A percentile compares a stretch with the other conserved stretches of the same genome.
These are phyloP conservation scores for Alectoria sarmentosa DNA, from an alignment of 495 filamentous ascomycete species.

Conservation along the genomic window DNA sequence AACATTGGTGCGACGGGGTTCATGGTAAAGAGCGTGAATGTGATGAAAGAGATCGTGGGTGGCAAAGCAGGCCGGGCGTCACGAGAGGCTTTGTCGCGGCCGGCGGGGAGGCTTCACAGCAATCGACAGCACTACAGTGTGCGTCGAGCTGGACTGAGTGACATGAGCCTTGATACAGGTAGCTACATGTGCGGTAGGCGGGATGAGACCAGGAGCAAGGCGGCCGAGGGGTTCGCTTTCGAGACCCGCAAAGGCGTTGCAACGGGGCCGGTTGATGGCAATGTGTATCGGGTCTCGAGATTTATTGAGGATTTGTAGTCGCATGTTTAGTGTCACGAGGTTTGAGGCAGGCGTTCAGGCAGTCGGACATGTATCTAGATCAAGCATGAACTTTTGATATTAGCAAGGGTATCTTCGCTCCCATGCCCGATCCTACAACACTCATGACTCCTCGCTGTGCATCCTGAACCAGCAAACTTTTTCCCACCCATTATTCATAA, in stretches of 20 bases:
- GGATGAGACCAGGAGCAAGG: not conserved
- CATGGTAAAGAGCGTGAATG: not conserved
- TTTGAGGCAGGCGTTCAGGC: not conserved
- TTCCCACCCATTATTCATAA: constrained; percentile 22
- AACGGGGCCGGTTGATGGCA: not conserved
- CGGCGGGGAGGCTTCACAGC: not conserved
- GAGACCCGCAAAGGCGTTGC: not conserved
- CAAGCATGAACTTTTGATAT: not conserved
- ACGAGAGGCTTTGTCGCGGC: not conserved
- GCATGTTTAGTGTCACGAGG: not conserved
- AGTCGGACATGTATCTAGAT: not conserved
- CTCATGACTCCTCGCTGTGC: not conserved
- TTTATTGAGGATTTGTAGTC: not conserved
- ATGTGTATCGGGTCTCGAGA: not conserved
- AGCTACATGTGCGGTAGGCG: not conserved
- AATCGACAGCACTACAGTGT: not conserved
- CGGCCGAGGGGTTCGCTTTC: not conserved
- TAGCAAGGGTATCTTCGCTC: constrained; percentile 7
- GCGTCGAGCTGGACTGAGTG: not conserved
- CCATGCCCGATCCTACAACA: not conserved
- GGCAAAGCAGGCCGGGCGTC: not conserved
- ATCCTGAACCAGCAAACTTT: not conserved
- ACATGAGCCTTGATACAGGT: not conserved
- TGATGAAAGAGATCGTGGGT: not conserved
- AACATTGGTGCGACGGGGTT: not conserved